These are phyloP conservation scores for Aspergillus ellipticus DNA, from an alignment of 495 filamentous ascomycete genomes.

Conservation along the genomic window DNA sequence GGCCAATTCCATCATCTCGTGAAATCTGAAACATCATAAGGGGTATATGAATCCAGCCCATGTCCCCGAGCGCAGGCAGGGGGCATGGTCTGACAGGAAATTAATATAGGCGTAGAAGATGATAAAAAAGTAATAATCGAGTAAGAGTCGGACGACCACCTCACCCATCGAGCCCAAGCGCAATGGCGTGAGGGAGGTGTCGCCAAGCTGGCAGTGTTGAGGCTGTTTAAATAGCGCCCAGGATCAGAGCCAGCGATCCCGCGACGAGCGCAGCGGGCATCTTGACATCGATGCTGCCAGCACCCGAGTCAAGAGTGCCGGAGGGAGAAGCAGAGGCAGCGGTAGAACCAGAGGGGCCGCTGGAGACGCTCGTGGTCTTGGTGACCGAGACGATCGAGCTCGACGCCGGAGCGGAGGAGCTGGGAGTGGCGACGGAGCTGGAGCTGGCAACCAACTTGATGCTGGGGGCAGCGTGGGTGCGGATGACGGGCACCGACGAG, in stretches of 20 bases:
- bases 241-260: constrained; percentile 36
- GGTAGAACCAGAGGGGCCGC: not conserved
- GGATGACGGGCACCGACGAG: constrained; percentile 1
- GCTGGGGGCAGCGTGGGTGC: not conserved
- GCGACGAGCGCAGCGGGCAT: constrained; percentile 35
- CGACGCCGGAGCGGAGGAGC: constrained; percentile 14
- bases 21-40: constrained; percentile 5
- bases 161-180: not conserved
- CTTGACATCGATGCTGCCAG: constrained; percentile 23
- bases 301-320: constrained; percentile 11
- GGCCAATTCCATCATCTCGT: constrained; percentile 2
- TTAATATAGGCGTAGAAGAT: constrained; percentile 5
- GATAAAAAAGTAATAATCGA: not conserved
- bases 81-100: not conserved
- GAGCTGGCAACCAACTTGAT: not conserved
- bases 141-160: too few relatives aligned
- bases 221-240: constrained; percentile 30
- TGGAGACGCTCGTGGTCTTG: constrained; percentile 8
- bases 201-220: constrained; percentile 10
- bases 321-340: constrained; percentile 12
- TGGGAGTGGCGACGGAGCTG: constrained; percentile 3
- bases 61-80: not conserved
- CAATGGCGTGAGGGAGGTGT: not conserved
- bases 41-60: constrained; percentile 3
- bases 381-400: constrained; percentile 11